Evolutionary conservation across 257 asterid species (phyloP).

Genomic region (Ehretia macrophylla): DNA sequence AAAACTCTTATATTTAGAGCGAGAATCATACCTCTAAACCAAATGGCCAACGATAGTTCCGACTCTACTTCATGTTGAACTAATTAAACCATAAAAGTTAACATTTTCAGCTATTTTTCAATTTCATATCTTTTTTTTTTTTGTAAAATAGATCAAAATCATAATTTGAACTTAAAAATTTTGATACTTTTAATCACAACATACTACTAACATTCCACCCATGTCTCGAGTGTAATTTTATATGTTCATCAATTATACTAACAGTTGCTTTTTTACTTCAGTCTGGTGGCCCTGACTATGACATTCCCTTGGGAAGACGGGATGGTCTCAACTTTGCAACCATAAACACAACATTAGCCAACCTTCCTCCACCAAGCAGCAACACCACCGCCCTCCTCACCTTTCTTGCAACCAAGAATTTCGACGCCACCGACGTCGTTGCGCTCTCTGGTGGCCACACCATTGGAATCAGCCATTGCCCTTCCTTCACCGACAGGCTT

Average conservation of each 20-base stretch:
- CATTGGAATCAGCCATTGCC: conserved; percentile 57
- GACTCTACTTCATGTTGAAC: no score
- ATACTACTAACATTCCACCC: no score
- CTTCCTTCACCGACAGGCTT: conserved; percentile 55
- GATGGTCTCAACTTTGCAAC: conserved; percentile 53
- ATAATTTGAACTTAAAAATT: no score
- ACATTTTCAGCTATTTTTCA: no score
- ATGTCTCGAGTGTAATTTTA: no score
- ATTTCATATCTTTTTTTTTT: no score
- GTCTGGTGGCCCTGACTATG: conserved; percentile 66
- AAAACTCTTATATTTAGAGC: no score
- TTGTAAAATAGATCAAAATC: no score
- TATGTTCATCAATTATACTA: background rate
- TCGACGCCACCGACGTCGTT: conserved; percentile 53
- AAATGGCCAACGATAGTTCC: no score
- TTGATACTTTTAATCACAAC: no score
- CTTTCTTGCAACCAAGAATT: conserved; percentile 41
- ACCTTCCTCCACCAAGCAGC: conserved; percentile 57
- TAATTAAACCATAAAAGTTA: no score
- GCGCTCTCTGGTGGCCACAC: conserved; percentile 90
- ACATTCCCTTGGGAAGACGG: conserved; percentile 58
- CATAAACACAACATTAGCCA: conserved; percentile 31
- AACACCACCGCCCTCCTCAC: conserved; percentile 41
- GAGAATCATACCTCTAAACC: no score
- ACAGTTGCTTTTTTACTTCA: conserved; percentile 6